Conservation (phyloP, 352 stramenopile species). For the Globisporangium takayamanum region DNA sequence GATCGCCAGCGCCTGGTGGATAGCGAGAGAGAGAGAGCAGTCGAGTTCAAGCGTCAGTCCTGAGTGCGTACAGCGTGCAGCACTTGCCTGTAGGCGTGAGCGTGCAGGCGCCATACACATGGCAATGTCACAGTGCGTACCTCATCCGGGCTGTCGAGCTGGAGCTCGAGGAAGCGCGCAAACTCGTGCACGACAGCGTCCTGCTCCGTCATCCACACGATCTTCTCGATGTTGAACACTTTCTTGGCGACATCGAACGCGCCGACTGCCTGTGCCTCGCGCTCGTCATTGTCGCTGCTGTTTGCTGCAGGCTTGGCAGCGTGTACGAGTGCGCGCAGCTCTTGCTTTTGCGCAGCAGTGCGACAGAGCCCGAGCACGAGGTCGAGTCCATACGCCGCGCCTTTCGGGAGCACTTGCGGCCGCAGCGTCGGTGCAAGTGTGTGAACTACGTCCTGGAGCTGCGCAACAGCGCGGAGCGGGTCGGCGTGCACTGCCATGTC, state of each 20-base stretch:
- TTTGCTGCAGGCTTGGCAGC: constrained; percentile 22
- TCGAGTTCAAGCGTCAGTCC: not conserved
- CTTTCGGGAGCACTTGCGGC: constrained; percentile 68
- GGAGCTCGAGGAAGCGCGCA: constrained; percentile 63
- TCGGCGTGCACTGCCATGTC: constrained; percentile 15
- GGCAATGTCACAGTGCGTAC: not conserved
- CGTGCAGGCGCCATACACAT: too few relatives aligned
- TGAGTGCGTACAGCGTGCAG: not conserved
- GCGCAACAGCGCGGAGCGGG: constrained; percentile 51
- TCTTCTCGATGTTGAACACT: constrained; percentile 48
- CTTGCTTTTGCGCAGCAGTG: constrained; percentile 52
- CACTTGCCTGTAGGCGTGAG: not conserved
- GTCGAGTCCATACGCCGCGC: constrained; percentile 48
- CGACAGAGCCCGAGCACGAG: constrained; percentile 55
- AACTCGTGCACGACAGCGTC: constrained; percentile 68
- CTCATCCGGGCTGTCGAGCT: constrained; percentile 50
- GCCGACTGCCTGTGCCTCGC: constrained; percentile 42
- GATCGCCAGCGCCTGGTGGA: constrained; percentile 24
- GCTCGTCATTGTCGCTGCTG: constrained; percentile 19
- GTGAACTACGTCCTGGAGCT: constrained; percentile 53
- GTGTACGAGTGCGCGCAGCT: constrained; percentile 38
- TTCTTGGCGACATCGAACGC: constrained; percentile 54
- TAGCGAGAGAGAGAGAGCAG: not conserved
- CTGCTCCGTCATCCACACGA: constrained; percentile 59
- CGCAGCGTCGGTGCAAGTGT: constrained; percentile 43